These are phyloP conservation scores for Kwoniella dendrophila DNA, from an alignment of 768 basidiomycete genomes.

Conservation along the genomic window DNA sequence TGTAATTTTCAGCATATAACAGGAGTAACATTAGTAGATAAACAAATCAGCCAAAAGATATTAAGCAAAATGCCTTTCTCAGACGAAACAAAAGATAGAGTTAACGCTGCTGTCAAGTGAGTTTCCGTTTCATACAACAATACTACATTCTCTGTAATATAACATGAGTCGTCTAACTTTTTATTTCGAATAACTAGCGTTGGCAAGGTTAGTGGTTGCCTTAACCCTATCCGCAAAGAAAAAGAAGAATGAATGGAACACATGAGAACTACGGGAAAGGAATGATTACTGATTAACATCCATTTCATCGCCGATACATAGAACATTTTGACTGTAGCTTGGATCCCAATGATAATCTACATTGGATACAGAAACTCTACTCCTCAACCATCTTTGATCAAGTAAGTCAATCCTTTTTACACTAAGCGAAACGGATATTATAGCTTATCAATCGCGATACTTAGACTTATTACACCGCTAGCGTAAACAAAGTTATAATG, in stretches of 20 bases:
- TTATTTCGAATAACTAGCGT: constrained; percentile 33
- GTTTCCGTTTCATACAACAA: constrained; percentile 12
- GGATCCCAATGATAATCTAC: constrained; percentile 96
- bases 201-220: constrained; percentile 54
- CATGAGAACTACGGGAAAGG: neutral
- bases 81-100: constrained; percentile 55
- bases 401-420: constrained; percentile 63
- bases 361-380: constrained; percentile 89
- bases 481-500: constrained; percentile 68
- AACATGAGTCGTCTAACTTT: neutral
- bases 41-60: neutral
- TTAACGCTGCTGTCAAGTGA: constrained; percentile 53
- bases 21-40: neutral
- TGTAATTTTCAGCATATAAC: neutral
- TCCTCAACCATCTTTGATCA: constrained; percentile 92
- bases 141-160: neutral
- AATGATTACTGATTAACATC: neutral
- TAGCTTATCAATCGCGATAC: neutral
- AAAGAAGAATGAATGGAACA: no score
- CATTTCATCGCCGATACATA: constrained; percentile 52
- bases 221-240: no score
- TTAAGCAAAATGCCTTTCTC: constrained; percentile 49
- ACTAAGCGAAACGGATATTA: no score
- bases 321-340: constrained; percentile 90
- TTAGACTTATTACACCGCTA: constrained; percentile 88